Base-by-base conservation (phyloP, 139 green algal species). In the Picochlorum sp. region DNA sequence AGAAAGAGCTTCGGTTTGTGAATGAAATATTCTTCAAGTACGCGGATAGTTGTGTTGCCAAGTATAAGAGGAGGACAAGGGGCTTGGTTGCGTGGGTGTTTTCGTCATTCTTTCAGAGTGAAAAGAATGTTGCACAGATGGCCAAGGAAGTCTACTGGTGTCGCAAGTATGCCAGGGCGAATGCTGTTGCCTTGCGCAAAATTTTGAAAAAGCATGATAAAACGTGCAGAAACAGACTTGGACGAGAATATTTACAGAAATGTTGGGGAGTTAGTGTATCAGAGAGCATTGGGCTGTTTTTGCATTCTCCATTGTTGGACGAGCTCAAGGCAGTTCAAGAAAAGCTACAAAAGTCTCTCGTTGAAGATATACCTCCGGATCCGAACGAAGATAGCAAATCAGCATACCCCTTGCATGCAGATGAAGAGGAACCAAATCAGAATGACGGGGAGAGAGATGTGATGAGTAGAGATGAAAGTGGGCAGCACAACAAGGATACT, bases 141-240 rank as follows among this genome's bases (percentile, higher is more conserved):
- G 70, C 70, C n/a, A 26, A 75, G 14, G 55, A 49, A 8, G 75
- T 76, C 1, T 68, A 77, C 32, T 84, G 78, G 78, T 83, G 75
- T 55, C 58, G 71, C 5, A 64, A 77, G 24, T 84, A 73, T 49
- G 75, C 75, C 18, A 50, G 63, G 10, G 57, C 69, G 14, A 84
- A 84, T 37, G 68, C 75, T 14, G 61, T 77, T 3, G 77, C 64
- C n/a, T 64, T 81, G 63, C 70, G 74, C 41, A 84, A 82, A 55
- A 84, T 84, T 60, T 60, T 82, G 15, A 82, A 84, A 50, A 82
- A 84, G 50, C 66, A 84, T 55, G 78, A 83, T 70, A 83, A 79
- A 63, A n/a, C 66, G 15, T 66, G 51, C 45, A 44, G 66, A 38
- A 76, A 71, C 54, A 63, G 49, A 52, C 45, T 20, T 9, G 75